Evolutionary conservation across 2,329 filamentous ascomycete species (phyloP).

Genomic region (Salinomyces thailandicus): DNA sequence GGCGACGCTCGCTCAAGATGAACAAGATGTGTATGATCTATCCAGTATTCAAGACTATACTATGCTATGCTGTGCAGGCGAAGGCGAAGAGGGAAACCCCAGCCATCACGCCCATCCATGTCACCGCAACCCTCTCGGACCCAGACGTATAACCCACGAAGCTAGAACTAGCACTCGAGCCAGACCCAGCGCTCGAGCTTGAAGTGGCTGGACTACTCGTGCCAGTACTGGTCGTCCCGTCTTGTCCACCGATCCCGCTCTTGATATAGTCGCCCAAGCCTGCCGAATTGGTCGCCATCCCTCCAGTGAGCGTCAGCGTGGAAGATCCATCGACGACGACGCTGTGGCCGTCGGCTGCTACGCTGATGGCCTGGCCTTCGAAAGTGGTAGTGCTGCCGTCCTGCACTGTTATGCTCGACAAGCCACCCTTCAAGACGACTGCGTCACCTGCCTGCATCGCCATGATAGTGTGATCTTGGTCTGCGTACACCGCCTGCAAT

Average conservation of each 20-base stretch:
- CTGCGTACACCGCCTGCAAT: not conserved
- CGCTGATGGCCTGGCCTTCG: not conserved
- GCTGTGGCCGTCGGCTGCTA: not conserved
- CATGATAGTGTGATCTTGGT: not conserved
- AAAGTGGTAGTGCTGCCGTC: not conserved
- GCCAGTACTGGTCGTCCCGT: no score
- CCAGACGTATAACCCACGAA: no score
- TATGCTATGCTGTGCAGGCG: no score
- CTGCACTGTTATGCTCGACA: not conserved
- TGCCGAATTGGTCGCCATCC: not conserved
- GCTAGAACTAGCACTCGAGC: no score
- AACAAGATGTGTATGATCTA: no score
- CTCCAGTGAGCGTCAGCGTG: not conserved
- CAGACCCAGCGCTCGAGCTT: no score
- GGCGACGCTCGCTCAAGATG: no score
- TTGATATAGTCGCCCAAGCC: not conserved
- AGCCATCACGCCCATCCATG: no score
- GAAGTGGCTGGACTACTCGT: no score
- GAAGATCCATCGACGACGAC: not conserved
- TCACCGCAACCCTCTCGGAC: no score
- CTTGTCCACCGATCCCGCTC: not conserved
- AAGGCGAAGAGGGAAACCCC: no score
- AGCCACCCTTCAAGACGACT: not conserved
- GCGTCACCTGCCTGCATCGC: not conserved
- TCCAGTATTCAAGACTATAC: no score